These are phyloP conservation scores for Pestalotiopsis fici DNA, from an alignment of 2,329 filamentous ascomycete species.

Conservation along the genomic window DNA sequence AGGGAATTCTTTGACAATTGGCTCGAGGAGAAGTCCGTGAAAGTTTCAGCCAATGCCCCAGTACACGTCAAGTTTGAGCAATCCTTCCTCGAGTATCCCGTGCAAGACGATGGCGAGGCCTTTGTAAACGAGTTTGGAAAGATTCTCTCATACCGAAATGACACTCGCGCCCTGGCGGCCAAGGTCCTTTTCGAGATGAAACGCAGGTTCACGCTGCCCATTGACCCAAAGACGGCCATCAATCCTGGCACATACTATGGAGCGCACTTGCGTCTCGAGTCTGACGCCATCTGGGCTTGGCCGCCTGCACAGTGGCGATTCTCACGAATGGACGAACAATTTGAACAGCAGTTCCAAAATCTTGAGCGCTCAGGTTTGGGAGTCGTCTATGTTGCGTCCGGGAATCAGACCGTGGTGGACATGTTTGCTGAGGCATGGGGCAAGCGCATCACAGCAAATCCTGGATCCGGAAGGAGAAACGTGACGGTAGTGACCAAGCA, in stretches of 20 bases:
- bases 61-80: conserved; percentile 31
- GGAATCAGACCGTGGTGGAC: conserved; percentile 27
- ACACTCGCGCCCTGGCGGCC: conserved; percentile 29
- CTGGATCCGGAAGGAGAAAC: conserved; percentile 8
- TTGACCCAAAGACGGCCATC: conserved; percentile 25
- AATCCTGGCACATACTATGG: conserved; percentile 27
- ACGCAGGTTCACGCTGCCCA: conserved; percentile 17
- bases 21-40: conserved; percentile 23
- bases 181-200: conserved; percentile 24
- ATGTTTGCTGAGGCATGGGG: conserved; percentile 21
- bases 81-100: conserved; percentile 38
- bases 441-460: conserved; percentile 6
- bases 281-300: conserved; percentile 31
- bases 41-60: conserved; percentile 14
- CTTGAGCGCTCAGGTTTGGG: conserved; percentile 21
- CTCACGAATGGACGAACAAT: conserved; percentile 31
- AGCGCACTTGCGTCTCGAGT: conserved; percentile 31
- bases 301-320: conserved; percentile 29
- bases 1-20: conserved; percentile 33
- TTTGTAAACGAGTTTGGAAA: conserved; percentile 35
- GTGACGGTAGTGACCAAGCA: conserved; percentile 31
- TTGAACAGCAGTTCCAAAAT: conserved; percentile 27
- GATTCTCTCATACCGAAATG: conserved; percentile 31
- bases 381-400: conserved; percentile 30
- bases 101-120: conserved; percentile 31